Conservation (phyloP, 2,329 filamentous ascomycete species). For the Diatrype stigma region DNA sequence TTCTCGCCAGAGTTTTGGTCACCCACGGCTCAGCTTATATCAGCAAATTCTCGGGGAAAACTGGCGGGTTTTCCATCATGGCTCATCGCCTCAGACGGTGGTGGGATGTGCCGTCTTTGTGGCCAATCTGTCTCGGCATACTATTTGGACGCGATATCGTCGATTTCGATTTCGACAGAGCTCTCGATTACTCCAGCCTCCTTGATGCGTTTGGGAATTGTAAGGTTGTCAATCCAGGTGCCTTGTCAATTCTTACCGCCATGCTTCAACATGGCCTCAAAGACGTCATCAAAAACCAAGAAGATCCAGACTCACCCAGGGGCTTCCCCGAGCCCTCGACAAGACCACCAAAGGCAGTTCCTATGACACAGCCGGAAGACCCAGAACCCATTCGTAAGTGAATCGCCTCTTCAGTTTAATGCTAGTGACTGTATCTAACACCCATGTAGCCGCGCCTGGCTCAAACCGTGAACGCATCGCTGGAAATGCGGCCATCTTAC, state of each 20-base stretch:
- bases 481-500: conserved; percentile 62
- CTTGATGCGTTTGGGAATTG: conserved; percentile 67
- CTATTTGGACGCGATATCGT: conserved; percentile 81
- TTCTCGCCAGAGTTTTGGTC: conserved; percentile 79
- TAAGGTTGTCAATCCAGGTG: conserved; percentile 70
- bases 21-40: conserved; percentile 77
- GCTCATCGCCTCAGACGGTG: conserved; percentile 76
- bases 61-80: conserved; percentile 84
- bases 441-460: conserved; percentile 32
- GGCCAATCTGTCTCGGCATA: conserved; percentile 84
- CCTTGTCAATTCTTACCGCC: conserved; percentile 72
- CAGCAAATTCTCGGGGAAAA: conserved; percentile 77
- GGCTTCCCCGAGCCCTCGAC: conserved; percentile 17
- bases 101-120: conserved; percentile 82
- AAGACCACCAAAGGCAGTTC: conserved; percentile 47
- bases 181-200: conserved; percentile 71
- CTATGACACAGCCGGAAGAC: conserved; percentile 61
- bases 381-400: conserved; percentile 50
- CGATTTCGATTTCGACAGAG: conserved; percentile 65
- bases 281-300: conserved; percentile 59
- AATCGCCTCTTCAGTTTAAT: neutral
- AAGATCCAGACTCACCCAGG: conserved; percentile 52
- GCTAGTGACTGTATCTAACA: conserved; percentile 12
- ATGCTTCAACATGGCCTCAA: conserved; percentile 87
- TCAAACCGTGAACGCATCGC: conserved; percentile 46